Percentiles rank a stretch among this genome's conserved stretches.
Conservation (phyloP, 1,284 basidiomycete genomes). For the Rhodotorula sp. region DNA sequence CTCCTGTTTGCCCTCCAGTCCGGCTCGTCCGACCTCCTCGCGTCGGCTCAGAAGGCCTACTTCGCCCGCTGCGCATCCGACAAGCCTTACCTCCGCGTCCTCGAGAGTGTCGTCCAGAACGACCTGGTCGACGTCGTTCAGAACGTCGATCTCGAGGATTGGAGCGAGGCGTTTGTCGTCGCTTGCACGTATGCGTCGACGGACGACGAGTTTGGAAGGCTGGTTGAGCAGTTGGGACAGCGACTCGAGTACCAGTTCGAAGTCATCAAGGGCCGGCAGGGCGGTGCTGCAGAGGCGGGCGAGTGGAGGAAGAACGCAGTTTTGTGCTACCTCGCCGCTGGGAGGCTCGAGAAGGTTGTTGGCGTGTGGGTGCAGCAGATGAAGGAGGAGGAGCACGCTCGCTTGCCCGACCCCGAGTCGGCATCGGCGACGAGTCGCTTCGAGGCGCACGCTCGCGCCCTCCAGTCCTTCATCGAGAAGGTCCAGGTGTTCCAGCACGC, state of each 20-base stretch:
- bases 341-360: conserved; percentile 82
- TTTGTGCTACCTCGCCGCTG: conserved; percentile 80
- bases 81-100: conserved; percentile 81
- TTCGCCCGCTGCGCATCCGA: conserved; percentile 76
- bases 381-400: conserved; percentile 69
- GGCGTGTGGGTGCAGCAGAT: conserved; percentile 93
- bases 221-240: conserved; percentile 89
- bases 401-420: background rate
- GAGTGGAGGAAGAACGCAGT: conserved; percentile 84
- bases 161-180: conserved; percentile 97
- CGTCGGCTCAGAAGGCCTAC: conserved; percentile 87
- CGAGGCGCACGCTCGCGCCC: conserved; percentile 79
- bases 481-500: conserved; percentile 91
- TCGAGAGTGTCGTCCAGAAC: conserved; percentile 91
- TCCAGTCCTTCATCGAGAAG: conserved; percentile 96
- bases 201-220: conserved; percentile 69
- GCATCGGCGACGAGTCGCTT: conserved; percentile 53
- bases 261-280: conserved; percentile 50
- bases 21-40: conserved; percentile 84
- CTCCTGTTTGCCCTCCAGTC: conserved; percentile 81
- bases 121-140: conserved; percentile 91
- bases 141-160: conserved; percentile 90
- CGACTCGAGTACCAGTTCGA: conserved; percentile 81
- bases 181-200: conserved; percentile 87
- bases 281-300: conserved; percentile 49